These are phyloP conservation scores for Rhizoctonia solani DNA, from an alignment of 1,284 basidiomycete genomes.

Conservation along the genomic window DNA sequence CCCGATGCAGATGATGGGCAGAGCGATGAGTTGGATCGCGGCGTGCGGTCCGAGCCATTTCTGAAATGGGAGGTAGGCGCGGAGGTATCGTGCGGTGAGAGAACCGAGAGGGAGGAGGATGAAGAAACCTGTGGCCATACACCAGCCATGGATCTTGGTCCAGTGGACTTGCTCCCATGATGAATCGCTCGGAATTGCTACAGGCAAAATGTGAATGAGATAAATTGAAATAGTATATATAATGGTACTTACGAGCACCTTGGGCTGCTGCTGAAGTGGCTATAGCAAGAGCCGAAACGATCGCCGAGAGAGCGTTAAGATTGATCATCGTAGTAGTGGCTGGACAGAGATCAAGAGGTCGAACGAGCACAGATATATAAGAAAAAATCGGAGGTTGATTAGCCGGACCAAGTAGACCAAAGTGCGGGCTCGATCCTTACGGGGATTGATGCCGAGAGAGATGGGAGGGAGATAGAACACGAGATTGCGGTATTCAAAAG, in stretches of 20 bases:
- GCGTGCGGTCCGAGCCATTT: conserved; percentile 22
- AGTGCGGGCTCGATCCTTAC: too few species aligned
- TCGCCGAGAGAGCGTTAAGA: too few species aligned
- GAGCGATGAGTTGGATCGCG: conserved; percentile 5
- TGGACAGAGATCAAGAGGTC: too few species aligned
- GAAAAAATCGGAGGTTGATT: too few species aligned
- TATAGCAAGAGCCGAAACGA: not conserved
- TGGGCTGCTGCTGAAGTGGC: conserved; percentile 3
- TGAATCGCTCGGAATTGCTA: conserved; percentile 19
- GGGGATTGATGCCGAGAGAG: too few species aligned
- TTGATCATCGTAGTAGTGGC: too few species aligned
- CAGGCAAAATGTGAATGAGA: not conserved
- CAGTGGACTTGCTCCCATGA: conserved; percentile 31
- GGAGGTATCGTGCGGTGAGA: conserved; percentile 22
- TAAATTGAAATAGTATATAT: not conserved
- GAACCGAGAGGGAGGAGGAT: conserved; percentile 28
- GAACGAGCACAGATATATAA: too few species aligned
- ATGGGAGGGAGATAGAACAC: too few species aligned
- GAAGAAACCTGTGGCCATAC: conserved; percentile 14
- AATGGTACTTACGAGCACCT: conserved; percentile 25
- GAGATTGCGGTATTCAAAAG: too few species aligned
- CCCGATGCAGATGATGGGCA: conserved; percentile 16
- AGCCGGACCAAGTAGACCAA: too few species aligned
- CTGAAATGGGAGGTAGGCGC: conserved; percentile 20
- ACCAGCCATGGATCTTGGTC: conserved; percentile 25